Conservation (phyloP, 352 stramenopile genomes). For the Phytopythium delawarense region DNA sequence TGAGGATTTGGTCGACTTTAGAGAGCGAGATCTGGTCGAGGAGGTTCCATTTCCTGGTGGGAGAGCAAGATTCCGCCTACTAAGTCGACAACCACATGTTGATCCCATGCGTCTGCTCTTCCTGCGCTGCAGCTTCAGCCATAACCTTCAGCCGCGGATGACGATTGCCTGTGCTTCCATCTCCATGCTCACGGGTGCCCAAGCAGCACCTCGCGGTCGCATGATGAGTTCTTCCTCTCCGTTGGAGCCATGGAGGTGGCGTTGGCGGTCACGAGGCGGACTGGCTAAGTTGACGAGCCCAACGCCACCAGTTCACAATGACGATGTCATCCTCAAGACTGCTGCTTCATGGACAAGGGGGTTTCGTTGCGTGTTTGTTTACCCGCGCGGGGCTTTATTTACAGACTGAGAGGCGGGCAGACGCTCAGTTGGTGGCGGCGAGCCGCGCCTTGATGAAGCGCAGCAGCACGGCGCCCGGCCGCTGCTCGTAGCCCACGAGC, state of each 20-base stretch:
- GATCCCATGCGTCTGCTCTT: no score
- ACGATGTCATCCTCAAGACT: neutral
- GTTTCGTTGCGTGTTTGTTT: neutral
- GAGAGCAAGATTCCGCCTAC: neutral
- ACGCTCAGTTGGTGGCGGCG: neutral
- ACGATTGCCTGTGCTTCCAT: no score
- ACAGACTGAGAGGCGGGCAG: neutral
- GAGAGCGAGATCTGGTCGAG: no score
- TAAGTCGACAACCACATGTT: neutral
- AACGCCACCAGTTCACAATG: no score
- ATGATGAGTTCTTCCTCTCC: no score
- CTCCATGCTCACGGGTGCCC: no score
- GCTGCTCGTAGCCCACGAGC: conserved; percentile 61
- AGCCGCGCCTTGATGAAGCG: conserved; percentile 74
- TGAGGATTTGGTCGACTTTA: neutral
- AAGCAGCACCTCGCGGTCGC: no score
- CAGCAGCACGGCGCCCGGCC: conserved; percentile 52
- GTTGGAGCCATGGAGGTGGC: no score
- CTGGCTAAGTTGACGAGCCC: no score
- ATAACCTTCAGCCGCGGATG: no score
- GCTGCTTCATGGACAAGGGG: neutral
- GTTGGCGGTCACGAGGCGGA: no score
- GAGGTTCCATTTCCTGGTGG: neutral
- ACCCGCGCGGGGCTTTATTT: neutral
- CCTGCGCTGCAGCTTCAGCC: no score